Base-by-base conservation (phyloP, 176 grass and related monocot species). In the Melocanna baccifera region DNA sequence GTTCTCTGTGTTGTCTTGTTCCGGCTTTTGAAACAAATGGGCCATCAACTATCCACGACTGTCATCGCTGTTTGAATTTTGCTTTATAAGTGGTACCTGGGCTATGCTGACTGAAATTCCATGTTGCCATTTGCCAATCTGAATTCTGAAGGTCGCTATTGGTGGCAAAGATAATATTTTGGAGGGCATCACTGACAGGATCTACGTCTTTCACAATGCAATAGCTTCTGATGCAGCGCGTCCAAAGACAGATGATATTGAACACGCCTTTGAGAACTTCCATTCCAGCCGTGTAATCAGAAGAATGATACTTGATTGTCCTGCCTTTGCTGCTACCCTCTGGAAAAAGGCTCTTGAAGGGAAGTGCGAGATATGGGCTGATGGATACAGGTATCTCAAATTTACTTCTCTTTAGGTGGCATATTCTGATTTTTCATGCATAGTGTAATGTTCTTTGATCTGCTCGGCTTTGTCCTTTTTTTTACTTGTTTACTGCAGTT, bases 251-350 rank as follows among this genome's bases (percentile, higher is more conserved):
- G 85, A 87, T 76, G 96, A 94, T 79, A 77, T 70, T 50, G 91
- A 98, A 41, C 96, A 98, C 41, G 88, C 92, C 72, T 92, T 95
- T 34, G 89, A 92, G 52, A 94, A 98, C 77, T 98, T 89, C 73
- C 84, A 94, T 72, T 96, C 93, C 30, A 98, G 89, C 70, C 87
- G 93, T 71, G 53, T 91, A 41, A 94, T 98, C 68, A 88, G 89
- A 88, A 94, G 80, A 81, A 56, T 94, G 52, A 34, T 98, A 67
- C 79, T 98, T 9, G 91, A 96, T 15, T 89, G 74, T 28, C 83
- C 87, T 75, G 47, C 22, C 4, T 98, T 98, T 86, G 93, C 96
- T 34, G 55, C 84, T 48, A 88, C 81, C 5, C 83, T 98, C 13
- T 98, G 96, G 96, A 84, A 87, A 78, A 93, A 84, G 9, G 83